These are phyloP conservation scores for Kuraishia ogatae DNA, from an alignment of 805 yeast genomes.

Conservation along the genomic window DNA sequence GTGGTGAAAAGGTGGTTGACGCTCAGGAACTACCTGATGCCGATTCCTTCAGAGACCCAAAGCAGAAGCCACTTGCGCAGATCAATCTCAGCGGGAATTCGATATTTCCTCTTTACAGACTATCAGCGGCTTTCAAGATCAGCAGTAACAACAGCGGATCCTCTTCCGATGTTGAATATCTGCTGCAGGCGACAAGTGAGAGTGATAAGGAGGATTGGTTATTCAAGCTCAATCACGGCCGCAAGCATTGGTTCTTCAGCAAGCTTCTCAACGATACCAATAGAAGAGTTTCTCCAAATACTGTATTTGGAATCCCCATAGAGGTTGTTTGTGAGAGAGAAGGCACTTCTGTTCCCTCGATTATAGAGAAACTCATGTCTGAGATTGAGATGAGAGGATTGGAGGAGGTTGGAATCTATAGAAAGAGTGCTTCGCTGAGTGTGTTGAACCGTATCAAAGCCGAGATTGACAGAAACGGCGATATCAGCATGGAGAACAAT, in stretches of 20 bases:
- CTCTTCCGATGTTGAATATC: slow-evolving; percentile 27
- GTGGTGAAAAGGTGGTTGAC: slow-evolving; percentile 36
- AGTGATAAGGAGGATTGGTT: slow-evolving; percentile 73
- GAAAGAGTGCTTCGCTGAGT: slow-evolving; percentile 50
- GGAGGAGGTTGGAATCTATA: slow-evolving; percentile 84
- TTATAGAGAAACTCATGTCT: slow-evolving; percentile 55
- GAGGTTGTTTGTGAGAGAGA: slow-evolving; percentile 70
- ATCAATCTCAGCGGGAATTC: slow-evolving; percentile 37
- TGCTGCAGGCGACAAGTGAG: slow-evolving; percentile 59
- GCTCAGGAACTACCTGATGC: slow-evolving; percentile 54
- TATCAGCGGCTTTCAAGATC: slow-evolving; percentile 40
- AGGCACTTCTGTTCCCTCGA: slow-evolving; percentile 47
- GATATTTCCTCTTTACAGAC: slow-evolving; percentile 43
- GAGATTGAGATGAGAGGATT: slow-evolving; percentile 84
- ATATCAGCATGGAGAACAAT: slow-evolving; percentile 32
- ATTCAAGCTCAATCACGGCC: slow-evolving; percentile 34
- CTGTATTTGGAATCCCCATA: slow-evolving; percentile 83
- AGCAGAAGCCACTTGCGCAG: slow-evolving; percentile 41
- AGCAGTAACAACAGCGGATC: slow-evolving; percentile 16
- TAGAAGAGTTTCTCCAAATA: slow-evolving; percentile 13
- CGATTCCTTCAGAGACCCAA: slow-evolving; percentile 26
- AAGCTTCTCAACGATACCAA: slow-evolving; percentile 15
- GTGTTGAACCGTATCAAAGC: slow-evolving; percentile 34
- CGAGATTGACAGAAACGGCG: slow-evolving; percentile 37
- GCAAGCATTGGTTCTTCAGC: slow-evolving; percentile 48